Evolutionary conservation across 805 yeast species (phyloP).

Genomic region (Scheffersomyces amazonensis): DNA sequence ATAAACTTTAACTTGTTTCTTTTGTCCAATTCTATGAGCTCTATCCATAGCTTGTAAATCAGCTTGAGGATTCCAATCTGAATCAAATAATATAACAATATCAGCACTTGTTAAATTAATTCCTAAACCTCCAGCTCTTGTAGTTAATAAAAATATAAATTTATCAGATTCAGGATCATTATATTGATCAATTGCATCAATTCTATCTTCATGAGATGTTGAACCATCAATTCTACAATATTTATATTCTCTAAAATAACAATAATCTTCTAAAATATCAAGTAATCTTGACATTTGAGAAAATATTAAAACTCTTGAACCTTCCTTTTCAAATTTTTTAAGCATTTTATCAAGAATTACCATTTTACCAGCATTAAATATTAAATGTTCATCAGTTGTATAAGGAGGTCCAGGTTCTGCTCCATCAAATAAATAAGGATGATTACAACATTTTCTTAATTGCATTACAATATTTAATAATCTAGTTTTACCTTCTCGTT

Average conservation of each 20-base stretch:
- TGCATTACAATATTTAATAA: constrained; percentile 95
- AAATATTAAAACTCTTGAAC: constrained; percentile 87
- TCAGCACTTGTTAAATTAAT: constrained; percentile 92
- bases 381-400: constrained; percentile 92
- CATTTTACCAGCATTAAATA: constrained; percentile 90
- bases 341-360: constrained; percentile 80
- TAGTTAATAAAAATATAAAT: constrained; percentile 81
- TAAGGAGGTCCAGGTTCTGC: constrained; percentile 99
- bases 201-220: constrained; percentile 89
- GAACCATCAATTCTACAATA: constrained; percentile 94
- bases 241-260: constrained; percentile 75
- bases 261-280: constrained; percentile 91
- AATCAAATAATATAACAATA: constrained; percentile 81
- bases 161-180: constrained; percentile 79
- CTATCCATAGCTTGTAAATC: constrained; percentile 98
- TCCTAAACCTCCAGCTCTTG: constrained; percentile 97
- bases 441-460: constrained; percentile 93
- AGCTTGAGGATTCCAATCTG: constrained; percentile 98
- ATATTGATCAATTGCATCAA: constrained; percentile 88
- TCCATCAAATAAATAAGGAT: constrained; percentile 96
- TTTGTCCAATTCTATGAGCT: constrained; percentile 96
- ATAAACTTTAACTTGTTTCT: constrained; percentile 89
- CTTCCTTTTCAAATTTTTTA: constrained; percentile 65
- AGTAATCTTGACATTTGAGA: constrained; percentile 91
- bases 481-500: constrained; percentile 89